Evolutionary conservation across 441 rosid genomes (phyloP), one percentile per base, ranked within the genome.

Genomic region (Breynia disticha): DNA sequence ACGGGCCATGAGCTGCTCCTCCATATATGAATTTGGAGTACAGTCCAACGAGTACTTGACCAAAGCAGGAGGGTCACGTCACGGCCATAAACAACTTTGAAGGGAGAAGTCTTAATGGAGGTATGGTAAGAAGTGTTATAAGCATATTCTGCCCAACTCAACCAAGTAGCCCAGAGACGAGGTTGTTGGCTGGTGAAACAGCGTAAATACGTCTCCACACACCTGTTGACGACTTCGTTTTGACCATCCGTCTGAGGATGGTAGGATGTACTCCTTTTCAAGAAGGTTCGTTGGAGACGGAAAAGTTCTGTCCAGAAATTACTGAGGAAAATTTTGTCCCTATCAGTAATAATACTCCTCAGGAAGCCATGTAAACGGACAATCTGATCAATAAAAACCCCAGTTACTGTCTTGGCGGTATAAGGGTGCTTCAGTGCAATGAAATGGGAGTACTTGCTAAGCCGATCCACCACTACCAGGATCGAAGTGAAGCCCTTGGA

Each of bases 401-500:
- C 0, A 12, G 54, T 46, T 3, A 57, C 35, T 1, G 1, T 3
- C 3, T 44, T 8, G 0, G 24, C 24, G 4, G 1, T 17, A 14
- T 16, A 53, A 4, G 46, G 54, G 4, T 38, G 48, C 0, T 7
- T 2, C 2, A 57, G 1, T 4, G 18, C 2, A 28, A 48, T 9
- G 45, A 57, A 57, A 7, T 35, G 61, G 0, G 22, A 24, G 10
- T 11, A 17, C 20, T 57, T 57, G 4, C 54, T 32, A 19, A 57
- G 38, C 11, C 37, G 12, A 9, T 38, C 37, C 10, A 48, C 19
- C 8, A 57, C 38, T 0, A 57, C 54, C 9, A 48, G 13, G 0
- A 57, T 32, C 7, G 46, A 12, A 11, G 37, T 28, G 2, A 17
- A 2, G 0, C 61, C 54, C 0, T 14, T 6, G 1, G n/a, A 57